Base-by-base conservation (phyloP, 257 asterid genomes). In the Haberlea rhodopensis region DNA sequence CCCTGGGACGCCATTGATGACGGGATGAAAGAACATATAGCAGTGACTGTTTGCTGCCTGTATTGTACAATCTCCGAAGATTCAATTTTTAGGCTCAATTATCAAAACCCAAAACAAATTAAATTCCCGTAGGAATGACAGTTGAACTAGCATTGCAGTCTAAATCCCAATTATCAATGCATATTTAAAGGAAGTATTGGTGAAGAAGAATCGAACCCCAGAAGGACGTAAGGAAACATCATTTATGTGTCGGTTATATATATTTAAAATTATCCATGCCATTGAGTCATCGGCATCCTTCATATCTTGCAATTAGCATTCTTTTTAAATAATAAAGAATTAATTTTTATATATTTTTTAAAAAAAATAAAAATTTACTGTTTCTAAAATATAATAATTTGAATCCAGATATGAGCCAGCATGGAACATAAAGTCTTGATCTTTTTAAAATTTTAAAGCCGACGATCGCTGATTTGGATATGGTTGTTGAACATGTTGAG, bases 1-100 rank as follows among this genome's bases (percentile, higher is more conserved):
- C 89, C 94, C 51, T 85, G 64, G 22, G 92, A 87, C 28, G 68
- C 86, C 97, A 90, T 90, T 76, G 70, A 68, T 69, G 32, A 27
- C 54, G 53, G 29, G 10, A 31, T 8, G 43, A 4, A 25, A 58
- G 5, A 4, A 43, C 51, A 43, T 7, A 15, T 43, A 0, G 7
- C 46, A 45, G 53, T 4, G 27, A 46, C 6, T 45, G 28, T 29
- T 53, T 45, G 8, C 15, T 27, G 51, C 45, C 48, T 23, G 7
- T 64, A 48, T 52, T 49, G 40, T 5, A 53, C 76, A 22, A 68
- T 29, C 78, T 20, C 20, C 51, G 5, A 69, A 67, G 69, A 67
- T 68, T 65, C 62, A 56, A 71, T 23, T 71, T 73, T 60, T 57
- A 76, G 9, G 52, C 70, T 75, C 60, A 72, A 62, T 62, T 63